Conservation (phyloP, 768 basidiomycete genomes). For the Russula dissimulans region DNA sequence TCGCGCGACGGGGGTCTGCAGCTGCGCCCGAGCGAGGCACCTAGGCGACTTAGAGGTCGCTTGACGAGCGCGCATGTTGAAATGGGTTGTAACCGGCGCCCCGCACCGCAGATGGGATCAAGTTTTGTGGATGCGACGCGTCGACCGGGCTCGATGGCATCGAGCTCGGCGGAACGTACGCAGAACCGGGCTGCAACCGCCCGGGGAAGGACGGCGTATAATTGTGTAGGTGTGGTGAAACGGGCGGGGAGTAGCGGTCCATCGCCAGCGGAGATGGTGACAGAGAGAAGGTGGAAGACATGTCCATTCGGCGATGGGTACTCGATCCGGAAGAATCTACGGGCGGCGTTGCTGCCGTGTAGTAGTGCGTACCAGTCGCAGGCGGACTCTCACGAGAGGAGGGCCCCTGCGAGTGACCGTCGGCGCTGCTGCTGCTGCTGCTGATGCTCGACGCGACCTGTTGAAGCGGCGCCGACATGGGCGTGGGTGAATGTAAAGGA, state of each 20-base stretch:
- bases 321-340: not conserved
- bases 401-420: too few relatives aligned
- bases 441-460: not conserved
- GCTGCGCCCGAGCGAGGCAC: not conserved
- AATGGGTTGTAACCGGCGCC: slow-evolving; percentile 18
- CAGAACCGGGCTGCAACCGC: not conserved
- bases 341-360: slow-evolving; percentile 4
- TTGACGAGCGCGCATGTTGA: slow-evolving; percentile 5
- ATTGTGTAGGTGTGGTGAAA: not conserved
- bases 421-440: too few relatives aligned
- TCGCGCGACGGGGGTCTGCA: not conserved
- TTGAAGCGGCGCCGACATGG: not conserved
- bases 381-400: not conserved
- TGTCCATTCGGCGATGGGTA: not conserved
- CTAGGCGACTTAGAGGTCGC: not conserved
- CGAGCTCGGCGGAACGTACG: not conserved
- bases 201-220: slow-evolving; percentile 3
- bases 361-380: not conserved
- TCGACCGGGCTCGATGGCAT: not conserved
- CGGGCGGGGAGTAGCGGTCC: not conserved
- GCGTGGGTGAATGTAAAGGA: not conserved
- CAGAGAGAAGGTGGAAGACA: not conserved
- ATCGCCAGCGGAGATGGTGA: not conserved
- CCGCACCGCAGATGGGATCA: slow-evolving; percentile 15
- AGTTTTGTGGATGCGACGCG: slow-evolving; percentile 10